Evolutionary conservation across 805 yeast genomes (phyloP).

Genomic region (Barnettozyma botsteinii): DNA sequence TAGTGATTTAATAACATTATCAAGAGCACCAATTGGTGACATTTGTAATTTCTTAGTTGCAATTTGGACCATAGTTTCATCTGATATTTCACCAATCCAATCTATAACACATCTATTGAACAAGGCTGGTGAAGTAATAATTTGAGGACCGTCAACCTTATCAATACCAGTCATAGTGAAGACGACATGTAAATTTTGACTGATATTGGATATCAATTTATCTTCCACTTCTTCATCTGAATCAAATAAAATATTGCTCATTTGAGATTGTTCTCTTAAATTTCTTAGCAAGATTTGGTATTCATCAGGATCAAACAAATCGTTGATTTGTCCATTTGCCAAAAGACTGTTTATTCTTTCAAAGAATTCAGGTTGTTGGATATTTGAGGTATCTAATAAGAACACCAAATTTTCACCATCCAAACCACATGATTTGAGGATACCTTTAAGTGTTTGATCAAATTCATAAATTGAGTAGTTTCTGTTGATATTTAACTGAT

Average conservation of each 20-base stretch:
- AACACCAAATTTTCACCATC: constrained; percentile 62
- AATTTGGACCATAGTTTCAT: constrained; percentile 43
- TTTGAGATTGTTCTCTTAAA: constrained; percentile 51
- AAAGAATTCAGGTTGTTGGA: constrained; percentile 69
- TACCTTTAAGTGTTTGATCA: constrained; percentile 52
- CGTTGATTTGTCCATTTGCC: constrained; percentile 91
- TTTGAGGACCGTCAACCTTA: constrained; percentile 31
- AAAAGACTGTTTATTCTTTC: constrained; percentile 91
- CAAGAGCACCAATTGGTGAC: constrained; percentile 50
- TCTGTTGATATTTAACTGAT: constrained; percentile 51
- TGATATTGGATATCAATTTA: constrained; percentile 69
- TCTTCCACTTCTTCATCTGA: constrained; percentile 60
- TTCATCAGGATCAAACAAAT: constrained; percentile 77
- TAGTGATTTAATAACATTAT: constrained; percentile 42
- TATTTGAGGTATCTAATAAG: constrained; percentile 74
- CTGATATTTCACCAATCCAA: constrained; percentile 86
- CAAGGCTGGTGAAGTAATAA: constrained; percentile 78
- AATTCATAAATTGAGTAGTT: constrained; percentile 57
- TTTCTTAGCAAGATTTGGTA: constrained; percentile 42
- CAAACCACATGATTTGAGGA: constrained; percentile 46
- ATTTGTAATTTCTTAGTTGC: constrained; percentile 35
- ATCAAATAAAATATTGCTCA: constrained; percentile 59
- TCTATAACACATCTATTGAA: constrained; percentile 83
- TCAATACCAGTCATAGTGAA: constrained; percentile 64
- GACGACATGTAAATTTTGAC: constrained; percentile 73